Base-by-base conservation (phyloP, 2,329 filamentous ascomycete genomes). In the Chlorencoelia australis region DNA sequence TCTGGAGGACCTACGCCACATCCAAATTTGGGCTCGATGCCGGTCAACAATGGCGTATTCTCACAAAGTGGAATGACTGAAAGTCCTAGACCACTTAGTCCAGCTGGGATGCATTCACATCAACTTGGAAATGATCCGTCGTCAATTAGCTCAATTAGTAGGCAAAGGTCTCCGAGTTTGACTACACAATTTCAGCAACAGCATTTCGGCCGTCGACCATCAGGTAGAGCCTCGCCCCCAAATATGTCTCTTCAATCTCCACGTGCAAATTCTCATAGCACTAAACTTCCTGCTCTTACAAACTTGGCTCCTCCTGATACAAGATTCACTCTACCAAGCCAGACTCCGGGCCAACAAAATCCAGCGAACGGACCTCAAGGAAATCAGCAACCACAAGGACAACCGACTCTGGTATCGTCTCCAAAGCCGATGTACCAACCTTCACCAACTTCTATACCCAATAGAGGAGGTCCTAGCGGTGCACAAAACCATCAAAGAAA, bases 21-120 rank as follows among this genome's bases (percentile, higher is more conserved):
- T 37, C 64, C 67, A 8, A 71, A 65, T 49, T 60, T 69, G 21
- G 66, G 68, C 3, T 68, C 67, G 10, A 49, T 67, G 34, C 63
- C 68, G 6, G 54, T 68, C 18, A 61, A 61, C 35, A 60, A 62
- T 27, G 63, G 63, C 33, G 71, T 87, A 46, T 93, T 85, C 55
- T 71, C 76, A 7, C 78, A 86, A 45, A 71, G 73, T 35, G 61
- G 63, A 36, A 82, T 94, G 65, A 91, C 82, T 3, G 86, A 94
- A 59, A 93, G 84, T 47, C 86, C 87, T 0, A 93, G 88, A 54
- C 81, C 87, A 4, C 66, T 94, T 26, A 87, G 79, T 42, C 81
- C 82, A 13, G 66, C 42, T 11, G 53, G 66, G 39, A 63, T 66
- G 44, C 64, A 68, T 42, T 54, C 61, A 14, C 66, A 71, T 39